These are phyloP conservation scores for Candida tallmaniae DNA, from an alignment of 805 yeast species.

Conservation along the genomic window DNA sequence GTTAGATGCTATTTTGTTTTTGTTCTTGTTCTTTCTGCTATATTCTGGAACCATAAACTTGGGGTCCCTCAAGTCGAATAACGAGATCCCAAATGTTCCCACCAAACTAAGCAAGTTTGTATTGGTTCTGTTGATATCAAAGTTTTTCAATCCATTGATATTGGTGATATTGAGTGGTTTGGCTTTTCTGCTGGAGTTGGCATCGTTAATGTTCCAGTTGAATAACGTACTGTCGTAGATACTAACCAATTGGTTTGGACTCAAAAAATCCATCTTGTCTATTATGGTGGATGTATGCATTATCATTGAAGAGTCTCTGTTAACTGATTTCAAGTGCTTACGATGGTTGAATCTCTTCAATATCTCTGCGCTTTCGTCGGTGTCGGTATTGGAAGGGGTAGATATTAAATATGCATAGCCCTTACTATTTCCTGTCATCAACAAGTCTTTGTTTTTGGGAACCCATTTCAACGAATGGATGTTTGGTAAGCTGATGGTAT, in stretches of 20 bases:
- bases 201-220: constrained; percentile 65
- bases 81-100: constrained; percentile 69
- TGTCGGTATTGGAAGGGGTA: constrained; percentile 48
- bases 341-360: constrained; percentile 75
- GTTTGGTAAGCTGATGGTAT: constrained; percentile 55
- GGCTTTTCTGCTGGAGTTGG: constrained; percentile 23
- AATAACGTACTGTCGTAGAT: constrained; percentile 67
- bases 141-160: constrained; percentile 45
- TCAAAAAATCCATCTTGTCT: constrained; percentile 22
- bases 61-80: constrained; percentile 62
- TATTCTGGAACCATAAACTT: constrained; percentile 30
- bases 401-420: constrained; percentile 72
- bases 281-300: constrained; percentile 21
- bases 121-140: constrained; percentile 45
- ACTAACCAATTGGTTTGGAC: constrained; percentile 48
- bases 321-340: constrained; percentile 47
- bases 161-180: constrained; percentile 52
- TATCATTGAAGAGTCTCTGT: constrained; percentile 19
- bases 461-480: constrained; percentile 54
- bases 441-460: constrained; percentile 32
- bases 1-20: constrained; percentile 29
- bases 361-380: constrained; percentile 59
- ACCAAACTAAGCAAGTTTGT: constrained; percentile 58
- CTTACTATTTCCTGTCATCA: constrained; percentile 71
- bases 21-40: constrained; percentile 11